phyloP scores from a whole-genome alignment of 1,139 yeast species.

The Neolecta irregularis region DNA sequence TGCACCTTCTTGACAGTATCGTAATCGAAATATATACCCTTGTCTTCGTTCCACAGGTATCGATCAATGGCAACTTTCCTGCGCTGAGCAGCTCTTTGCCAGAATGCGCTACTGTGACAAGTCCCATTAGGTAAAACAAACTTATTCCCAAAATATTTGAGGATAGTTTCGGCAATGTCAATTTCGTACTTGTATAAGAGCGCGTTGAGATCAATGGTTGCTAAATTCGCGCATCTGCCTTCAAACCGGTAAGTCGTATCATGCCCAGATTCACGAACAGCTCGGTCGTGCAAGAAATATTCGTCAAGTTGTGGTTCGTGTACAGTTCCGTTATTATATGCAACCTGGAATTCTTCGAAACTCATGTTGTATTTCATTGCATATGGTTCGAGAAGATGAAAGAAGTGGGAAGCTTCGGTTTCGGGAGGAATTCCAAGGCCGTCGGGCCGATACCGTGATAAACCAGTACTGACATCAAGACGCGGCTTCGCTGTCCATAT shows the following conservation, averaged over 20 bases:
- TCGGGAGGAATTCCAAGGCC: slow-evolving; percentile 93
- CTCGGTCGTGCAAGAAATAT: slow-evolving; percentile 83
- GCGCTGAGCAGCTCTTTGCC: slow-evolving; percentile 42
- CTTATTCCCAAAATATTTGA: slow-evolving; percentile 39
- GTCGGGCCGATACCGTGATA: slow-evolving; percentile 81
- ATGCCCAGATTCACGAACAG: slow-evolving; percentile 93
- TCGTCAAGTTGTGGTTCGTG: slow-evolving; percentile 69
- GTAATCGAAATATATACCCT: slow-evolving; percentile 73
- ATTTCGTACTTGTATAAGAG: slow-evolving; percentile 77
- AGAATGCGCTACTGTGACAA: slow-evolving; percentile 37
- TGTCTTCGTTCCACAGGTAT: slow-evolving; percentile 72
- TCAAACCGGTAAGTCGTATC: slow-evolving; percentile 86
- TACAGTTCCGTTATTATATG: slow-evolving; percentile 53
- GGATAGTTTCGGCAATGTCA: slow-evolving; percentile 60
- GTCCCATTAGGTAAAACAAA: slow-evolving; percentile 23
- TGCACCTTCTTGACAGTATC: slow-evolving; percentile 44
- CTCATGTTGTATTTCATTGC: slow-evolving; percentile 46
- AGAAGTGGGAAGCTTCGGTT: slow-evolving; percentile 82
- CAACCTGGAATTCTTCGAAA: slow-evolving; percentile 52
- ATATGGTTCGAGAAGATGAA: slow-evolving; percentile 53
- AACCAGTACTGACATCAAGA: slow-evolving; percentile 55
- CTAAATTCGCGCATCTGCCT: slow-evolving; percentile 76
- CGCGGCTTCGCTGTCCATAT: slow-evolving; percentile 75
- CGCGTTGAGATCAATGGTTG: slow-evolving; percentile 80
- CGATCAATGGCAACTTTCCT: slow-evolving; percentile 47